Conservation (phyloP, 2,329 filamentous ascomycete species). For the Penicillium sp. region DNA sequence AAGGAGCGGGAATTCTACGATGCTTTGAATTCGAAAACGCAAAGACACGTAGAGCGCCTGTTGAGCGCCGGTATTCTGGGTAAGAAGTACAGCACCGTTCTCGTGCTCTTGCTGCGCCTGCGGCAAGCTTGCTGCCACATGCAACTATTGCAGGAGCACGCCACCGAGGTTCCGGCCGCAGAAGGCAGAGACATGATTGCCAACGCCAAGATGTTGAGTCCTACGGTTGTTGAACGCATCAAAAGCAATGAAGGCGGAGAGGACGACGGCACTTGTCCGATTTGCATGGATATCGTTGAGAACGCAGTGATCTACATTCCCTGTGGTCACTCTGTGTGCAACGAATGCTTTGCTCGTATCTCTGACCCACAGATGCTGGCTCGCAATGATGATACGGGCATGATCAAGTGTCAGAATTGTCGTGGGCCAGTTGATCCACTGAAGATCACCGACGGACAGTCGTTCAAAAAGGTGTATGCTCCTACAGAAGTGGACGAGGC, state of each 20-base stretch:
- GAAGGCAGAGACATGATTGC: slow-evolving; percentile 52
- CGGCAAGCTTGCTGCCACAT: slow-evolving; percentile 77
- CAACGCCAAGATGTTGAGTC: slow-evolving; percentile 56
- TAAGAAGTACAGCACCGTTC: slow-evolving; percentile 69
- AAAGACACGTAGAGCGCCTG: slow-evolving; percentile 70
- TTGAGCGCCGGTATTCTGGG: slow-evolving; percentile 62
- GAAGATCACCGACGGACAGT: slow-evolving; percentile 65
- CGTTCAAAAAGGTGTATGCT: slow-evolving; percentile 69
- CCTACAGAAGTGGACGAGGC: slow-evolving; percentile 40
- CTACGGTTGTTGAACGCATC: slow-evolving; percentile 61
- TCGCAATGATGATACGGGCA: slow-evolving; percentile 49
- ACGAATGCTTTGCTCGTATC: slow-evolving; percentile 67
- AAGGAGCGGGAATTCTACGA: slow-evolving; percentile 62
- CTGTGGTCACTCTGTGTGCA: slow-evolving; percentile 75
- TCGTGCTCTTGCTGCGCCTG: slow-evolving; percentile 73
- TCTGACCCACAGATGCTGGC: slow-evolving; percentile 52
- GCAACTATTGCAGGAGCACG: slow-evolving; percentile 62
- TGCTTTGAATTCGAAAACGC: slow-evolving; percentile 60
- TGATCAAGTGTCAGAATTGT: slow-evolving; percentile 69
- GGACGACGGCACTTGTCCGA: slow-evolving; percentile 58
- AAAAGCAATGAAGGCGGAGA: slow-evolving; percentile 53
- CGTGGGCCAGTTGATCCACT: slow-evolving; percentile 60
- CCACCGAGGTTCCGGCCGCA: slow-evolving; percentile 45
- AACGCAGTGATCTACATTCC: slow-evolving; percentile 75
- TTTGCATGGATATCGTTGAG: slow-evolving; percentile 69